phyloP scores from a whole-genome alignment of 2,329 filamentous ascomycete species.

The Xylaria sp. region DNA sequence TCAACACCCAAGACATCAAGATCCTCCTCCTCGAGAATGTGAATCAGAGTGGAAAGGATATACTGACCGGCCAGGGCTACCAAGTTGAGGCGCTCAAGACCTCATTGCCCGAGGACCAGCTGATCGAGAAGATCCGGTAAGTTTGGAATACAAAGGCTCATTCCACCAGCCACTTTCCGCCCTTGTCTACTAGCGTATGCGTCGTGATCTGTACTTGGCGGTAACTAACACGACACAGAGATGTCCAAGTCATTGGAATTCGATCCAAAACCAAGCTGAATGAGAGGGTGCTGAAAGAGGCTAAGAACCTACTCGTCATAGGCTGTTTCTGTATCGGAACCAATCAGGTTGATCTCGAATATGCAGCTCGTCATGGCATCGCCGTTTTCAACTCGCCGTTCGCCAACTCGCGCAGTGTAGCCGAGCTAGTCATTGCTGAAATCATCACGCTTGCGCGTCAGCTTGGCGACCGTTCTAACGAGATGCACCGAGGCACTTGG shows the following conservation, averaged over 20 bases:
- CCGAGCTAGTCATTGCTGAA: constrained; percentile 93
- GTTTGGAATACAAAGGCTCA: constrained; percentile 45
- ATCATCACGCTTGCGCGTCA: constrained; percentile 93
- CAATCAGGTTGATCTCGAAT: constrained; percentile 91
- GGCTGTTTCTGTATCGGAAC: constrained; percentile 99
- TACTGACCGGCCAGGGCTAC: constrained; percentile 87
- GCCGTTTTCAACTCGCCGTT: constrained; percentile 99
- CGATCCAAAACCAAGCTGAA: constrained; percentile 97
- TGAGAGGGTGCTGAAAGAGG: constrained; percentile 83
- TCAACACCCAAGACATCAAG: constrained; percentile 95
- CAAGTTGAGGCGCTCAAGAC: constrained; percentile 93
- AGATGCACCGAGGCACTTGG: constrained; percentile 95
- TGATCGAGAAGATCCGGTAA: constrained; percentile 96
- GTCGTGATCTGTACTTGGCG: background rate
- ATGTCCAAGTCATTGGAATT: constrained; percentile 97
- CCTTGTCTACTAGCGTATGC: background rate
- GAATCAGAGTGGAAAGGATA: constrained; percentile 87
- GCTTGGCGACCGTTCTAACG: constrained; percentile 89
- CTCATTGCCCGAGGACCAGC: constrained; percentile 88
- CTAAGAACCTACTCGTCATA: constrained; percentile 93
- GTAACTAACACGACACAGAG: constrained; percentile 60
- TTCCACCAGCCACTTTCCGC: constrained; percentile 2
- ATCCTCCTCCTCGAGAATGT: constrained; percentile 96
- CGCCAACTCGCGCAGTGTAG: constrained; percentile 96
- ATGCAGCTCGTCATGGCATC: constrained; percentile 85